Percentiles rank a stretch among this genome's conserved stretches.
phyloP scores from a whole-genome alignment of 192 early-diverging fungal genomes.

The Phlyctochytrium bullatum region DNA sequence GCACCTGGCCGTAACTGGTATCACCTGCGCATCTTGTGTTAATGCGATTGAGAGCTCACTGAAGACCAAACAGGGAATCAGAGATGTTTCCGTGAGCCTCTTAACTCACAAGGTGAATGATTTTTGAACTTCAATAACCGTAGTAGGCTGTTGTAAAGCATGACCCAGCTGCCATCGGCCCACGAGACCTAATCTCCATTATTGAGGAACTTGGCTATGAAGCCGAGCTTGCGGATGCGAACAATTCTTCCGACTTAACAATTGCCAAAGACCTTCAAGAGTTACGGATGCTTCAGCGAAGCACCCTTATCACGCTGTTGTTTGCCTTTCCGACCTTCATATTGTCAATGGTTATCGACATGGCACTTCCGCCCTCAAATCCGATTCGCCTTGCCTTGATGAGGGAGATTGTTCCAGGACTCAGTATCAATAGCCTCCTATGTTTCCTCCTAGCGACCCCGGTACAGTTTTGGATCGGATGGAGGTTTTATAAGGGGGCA shows the following conservation, averaged over 20 bases:
- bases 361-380: slow-evolving; percentile 55
- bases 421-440: slow-evolving; percentile 52
- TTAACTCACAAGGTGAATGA: slow-evolving; percentile 20
- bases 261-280: slow-evolving; percentile 41
- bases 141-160: slow-evolving; percentile 45
- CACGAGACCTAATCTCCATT: slow-evolving; percentile 55
- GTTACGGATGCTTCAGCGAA: slow-evolving; percentile 32
- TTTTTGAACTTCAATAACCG: neutral
- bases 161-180: slow-evolving; percentile 51
- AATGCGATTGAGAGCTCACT: slow-evolving; percentile 33
- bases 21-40: slow-evolving; percentile 54
- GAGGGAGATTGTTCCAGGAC: slow-evolving; percentile 51
- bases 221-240: slow-evolving; percentile 38
- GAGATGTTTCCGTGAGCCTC: slow-evolving; percentile 27
- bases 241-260: slow-evolving; percentile 28
- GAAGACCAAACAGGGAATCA: slow-evolving; percentile 20
- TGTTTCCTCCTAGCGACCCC: slow-evolving; percentile 64
- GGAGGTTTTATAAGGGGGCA: slow-evolving; percentile 65
- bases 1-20: slow-evolving; percentile 37
- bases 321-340: slow-evolving; percentile 71
- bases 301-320: slow-evolving; percentile 48
- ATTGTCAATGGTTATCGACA: slow-evolving; percentile 71
- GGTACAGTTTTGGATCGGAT: slow-evolving; percentile 71
- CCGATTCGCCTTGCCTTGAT: slow-evolving; percentile 41
- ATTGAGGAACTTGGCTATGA: slow-evolving; percentile 64